Percentiles rank a stretch among this genome's conserved stretches.
Evolutionary conservation across 257 asterid species (phyloP).

Genomic region (Hygrophila difformis): DNA sequence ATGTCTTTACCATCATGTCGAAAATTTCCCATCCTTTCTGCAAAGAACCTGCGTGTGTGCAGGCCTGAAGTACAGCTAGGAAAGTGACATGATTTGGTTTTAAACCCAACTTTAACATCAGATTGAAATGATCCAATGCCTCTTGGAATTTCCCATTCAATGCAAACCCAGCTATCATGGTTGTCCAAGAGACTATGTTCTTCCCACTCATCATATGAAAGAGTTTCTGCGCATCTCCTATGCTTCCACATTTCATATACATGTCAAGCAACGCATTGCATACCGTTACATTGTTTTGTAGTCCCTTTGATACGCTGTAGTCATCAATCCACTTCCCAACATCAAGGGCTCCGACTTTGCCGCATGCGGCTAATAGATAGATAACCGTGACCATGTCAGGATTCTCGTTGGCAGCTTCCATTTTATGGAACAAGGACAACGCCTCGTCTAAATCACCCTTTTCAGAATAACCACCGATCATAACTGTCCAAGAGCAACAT

Average conservation of each 20-base stretch:
- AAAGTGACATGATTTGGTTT: conserved; percentile 55
- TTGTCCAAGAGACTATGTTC: conserved; percentile 60
- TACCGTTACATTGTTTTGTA: conserved; percentile 32
- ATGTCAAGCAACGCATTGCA: conserved; percentile 62
- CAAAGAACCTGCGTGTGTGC: conserved; percentile 58
- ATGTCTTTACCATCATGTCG: conserved; percentile 30
- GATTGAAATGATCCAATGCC: conserved; percentile 35
- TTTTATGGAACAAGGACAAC: conserved; percentile 30
- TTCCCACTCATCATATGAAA: conserved; percentile 33
- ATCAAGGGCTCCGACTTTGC: conserved; percentile 52
- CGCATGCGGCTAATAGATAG: conserved; percentile 59
- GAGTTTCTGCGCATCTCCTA: conserved; percentile 40
- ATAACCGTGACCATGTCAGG: conserved; percentile 55
- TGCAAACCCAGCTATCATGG: conserved; percentile 58
- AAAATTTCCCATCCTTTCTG: conserved; percentile 40
- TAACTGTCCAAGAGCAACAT: conserved; percentile 59
- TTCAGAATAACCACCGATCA: conserved; percentile 55
- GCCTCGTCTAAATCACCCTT: conserved; percentile 49
- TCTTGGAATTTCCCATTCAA: conserved; percentile 41
- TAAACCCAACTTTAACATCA: conserved; percentile 39
- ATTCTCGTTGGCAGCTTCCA: conserved; percentile 48
- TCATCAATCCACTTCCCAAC: conserved; percentile 51
- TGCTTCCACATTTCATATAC: conserved; percentile 67
- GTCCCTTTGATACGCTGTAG: conserved; percentile 33
- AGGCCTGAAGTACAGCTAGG: conserved; percentile 69